Conservation (phyloP, 2,329 filamentous ascomycete genomes). For the Colletotrichum aenigma region DNA sequence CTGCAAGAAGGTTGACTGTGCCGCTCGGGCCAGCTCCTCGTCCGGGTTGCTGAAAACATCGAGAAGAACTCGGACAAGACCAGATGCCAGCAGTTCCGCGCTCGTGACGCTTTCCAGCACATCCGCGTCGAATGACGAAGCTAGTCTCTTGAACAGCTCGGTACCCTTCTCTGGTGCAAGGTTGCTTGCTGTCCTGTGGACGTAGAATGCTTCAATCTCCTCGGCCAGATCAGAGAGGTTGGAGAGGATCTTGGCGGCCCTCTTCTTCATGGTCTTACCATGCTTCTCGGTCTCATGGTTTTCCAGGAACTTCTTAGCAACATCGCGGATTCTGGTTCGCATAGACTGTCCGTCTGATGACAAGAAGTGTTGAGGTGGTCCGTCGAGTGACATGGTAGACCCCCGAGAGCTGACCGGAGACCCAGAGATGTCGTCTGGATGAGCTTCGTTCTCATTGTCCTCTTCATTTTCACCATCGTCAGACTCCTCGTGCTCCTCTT, state of each 20-base stretch:
- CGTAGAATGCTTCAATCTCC: conserved; percentile 75
- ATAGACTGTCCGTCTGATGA: conserved; percentile 60
- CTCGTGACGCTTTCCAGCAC: conserved; percentile 93
- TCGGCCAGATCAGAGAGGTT: conserved; percentile 73
- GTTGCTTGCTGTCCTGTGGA: conserved; percentile 53
- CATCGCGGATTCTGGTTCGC: conserved; percentile 74
- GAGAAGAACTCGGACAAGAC: conserved; percentile 83
- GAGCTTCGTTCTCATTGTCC: conserved; percentile 40
- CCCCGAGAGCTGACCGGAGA: conserved; percentile 70
- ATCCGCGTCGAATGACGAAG: conserved; percentile 86
- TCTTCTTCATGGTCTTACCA: conserved; percentile 75
- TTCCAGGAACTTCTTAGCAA: conserved; percentile 84
- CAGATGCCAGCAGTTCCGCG: conserved; percentile 89
- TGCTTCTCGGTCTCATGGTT: conserved; percentile 78
- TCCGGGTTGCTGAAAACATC: conserved; percentile 79
- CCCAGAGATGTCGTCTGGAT: conserved; percentile 65
- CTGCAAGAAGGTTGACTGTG: conserved; percentile 84
- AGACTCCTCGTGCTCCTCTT: conserved; percentile 51
- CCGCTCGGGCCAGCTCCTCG: conserved; percentile 64
- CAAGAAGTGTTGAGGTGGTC: conserved; percentile 51
- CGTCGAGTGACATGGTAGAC: conserved; percentile 68
- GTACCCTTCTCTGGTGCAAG: conserved; percentile 57
- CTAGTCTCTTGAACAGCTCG: conserved; percentile 75
- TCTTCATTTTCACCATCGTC: conserved; percentile 60
- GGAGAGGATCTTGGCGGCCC: conserved; percentile 76